These are phyloP conservation scores for Cadophora sp. DNA, from an alignment of 2,329 filamentous ascomycete species.

Conservation along the genomic window DNA sequence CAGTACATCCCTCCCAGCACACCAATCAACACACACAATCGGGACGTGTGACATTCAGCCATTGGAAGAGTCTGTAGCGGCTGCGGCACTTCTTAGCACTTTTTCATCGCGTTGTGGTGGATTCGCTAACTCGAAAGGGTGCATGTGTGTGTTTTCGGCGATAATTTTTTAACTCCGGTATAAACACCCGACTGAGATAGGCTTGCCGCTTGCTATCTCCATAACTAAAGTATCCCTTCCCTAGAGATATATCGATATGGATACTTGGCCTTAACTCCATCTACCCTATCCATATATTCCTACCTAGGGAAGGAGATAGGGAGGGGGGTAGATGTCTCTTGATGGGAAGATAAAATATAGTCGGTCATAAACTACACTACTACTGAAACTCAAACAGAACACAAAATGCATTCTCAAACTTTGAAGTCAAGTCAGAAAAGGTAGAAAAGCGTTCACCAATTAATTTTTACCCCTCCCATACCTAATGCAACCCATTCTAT, in stretches of 20 bases:
- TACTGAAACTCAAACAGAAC: too few species aligned
- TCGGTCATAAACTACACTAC: too few species aligned
- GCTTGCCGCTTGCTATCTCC: not conserved
- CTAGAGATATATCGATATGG: too few species aligned
- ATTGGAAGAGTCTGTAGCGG: not conserved
- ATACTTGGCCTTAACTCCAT: too few species aligned
- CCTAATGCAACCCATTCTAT: constrained; percentile 18
- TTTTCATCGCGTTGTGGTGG: too few species aligned
- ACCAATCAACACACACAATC: not conserved
- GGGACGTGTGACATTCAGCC: not conserved
- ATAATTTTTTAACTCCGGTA: constrained; percentile 7
- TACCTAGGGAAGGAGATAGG: too few species aligned
- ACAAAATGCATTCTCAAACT: too few species aligned
- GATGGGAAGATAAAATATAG: too few species aligned
- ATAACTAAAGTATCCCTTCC: too few species aligned
- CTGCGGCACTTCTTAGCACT: not conserved
- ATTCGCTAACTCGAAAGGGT: not conserved
- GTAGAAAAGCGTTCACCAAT: constrained; percentile 1
- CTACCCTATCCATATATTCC: too few species aligned
- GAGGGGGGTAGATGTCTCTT: too few species aligned
- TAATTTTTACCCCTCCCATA: constrained; percentile 5
- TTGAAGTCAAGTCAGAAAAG: too few species aligned
- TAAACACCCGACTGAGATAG: not conserved
- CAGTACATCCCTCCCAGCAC: not conserved
- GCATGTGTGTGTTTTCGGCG: not conserved